Percentiles rank a stretch among this genome's conserved stretches.
Evolutionary conservation across 345 rosid genomes (phyloP).

Genomic region (Adansonia digitata): DNA sequence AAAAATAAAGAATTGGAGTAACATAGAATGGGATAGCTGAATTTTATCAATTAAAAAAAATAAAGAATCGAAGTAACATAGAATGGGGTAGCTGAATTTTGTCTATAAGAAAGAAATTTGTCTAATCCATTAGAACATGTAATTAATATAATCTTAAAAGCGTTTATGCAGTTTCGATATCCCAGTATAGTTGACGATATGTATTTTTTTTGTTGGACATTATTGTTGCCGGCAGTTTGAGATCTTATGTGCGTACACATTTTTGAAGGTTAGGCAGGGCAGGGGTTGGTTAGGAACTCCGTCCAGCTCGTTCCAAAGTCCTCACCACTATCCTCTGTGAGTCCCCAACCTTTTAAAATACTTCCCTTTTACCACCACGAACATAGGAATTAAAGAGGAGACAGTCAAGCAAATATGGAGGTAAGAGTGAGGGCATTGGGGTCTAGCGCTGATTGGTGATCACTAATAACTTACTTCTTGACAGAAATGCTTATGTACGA

Average conservation of each 20-base stretch:
- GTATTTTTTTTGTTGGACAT: not conserved
- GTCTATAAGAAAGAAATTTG: not conserved
- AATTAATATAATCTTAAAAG: not conserved
- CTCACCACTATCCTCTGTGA: not conserved
- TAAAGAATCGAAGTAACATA: too few species aligned
- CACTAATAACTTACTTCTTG: too few species aligned
- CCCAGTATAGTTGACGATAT: not conserved
- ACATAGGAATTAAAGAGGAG: not conserved
- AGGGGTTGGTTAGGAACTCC: not conserved
- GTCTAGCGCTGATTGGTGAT: too few species aligned
- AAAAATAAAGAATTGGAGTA: too few species aligned
- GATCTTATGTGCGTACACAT: not conserved
- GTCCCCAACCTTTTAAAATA: not conserved
- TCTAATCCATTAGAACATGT: not conserved
- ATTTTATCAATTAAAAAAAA: not conserved
- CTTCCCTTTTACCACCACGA: not conserved
- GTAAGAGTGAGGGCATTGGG: too few species aligned
- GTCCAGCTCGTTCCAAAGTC: not conserved
- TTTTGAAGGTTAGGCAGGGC: not conserved
- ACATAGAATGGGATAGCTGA: not conserved
- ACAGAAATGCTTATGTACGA: too few species aligned
- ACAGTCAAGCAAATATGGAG: not conserved
- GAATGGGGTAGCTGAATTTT: not conserved
- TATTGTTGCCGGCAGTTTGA: not conserved
- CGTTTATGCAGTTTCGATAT: not conserved